Percentiles rank a stretch among this genome's conserved stretches.
Evolutionary conservation across 768 basidiomycete genomes (phyloP).

Genomic region (Jaapia argillacea): DNA sequence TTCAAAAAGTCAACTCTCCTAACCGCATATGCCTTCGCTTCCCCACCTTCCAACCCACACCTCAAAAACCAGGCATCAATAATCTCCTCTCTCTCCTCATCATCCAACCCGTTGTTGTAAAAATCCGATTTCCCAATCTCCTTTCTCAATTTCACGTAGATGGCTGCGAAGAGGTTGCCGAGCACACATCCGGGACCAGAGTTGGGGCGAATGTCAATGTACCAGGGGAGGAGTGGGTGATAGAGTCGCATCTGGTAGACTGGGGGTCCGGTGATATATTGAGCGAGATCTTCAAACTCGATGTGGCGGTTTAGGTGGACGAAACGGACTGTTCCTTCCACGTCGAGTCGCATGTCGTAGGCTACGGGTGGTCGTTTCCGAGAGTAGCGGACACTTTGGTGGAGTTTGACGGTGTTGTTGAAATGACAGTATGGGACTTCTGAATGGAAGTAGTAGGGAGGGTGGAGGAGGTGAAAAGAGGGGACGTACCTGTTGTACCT

Average conservation of each 20-base stretch:
- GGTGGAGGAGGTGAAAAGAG: too few relatives aligned
- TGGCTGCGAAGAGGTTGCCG: slow-evolving; percentile 38
- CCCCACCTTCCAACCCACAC: slow-evolving; percentile 23
- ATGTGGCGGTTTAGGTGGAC: slow-evolving; percentile 31
- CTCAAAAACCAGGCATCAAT: slow-evolving; percentile 34
- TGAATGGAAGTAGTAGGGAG: too few relatives aligned
- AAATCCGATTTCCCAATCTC: slow-evolving; percentile 44
- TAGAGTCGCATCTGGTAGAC: slow-evolving; percentile 41
- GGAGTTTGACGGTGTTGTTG: too few relatives aligned
- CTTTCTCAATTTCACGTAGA: slow-evolving; percentile 31
- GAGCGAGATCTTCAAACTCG: slow-evolving; percentile 40
- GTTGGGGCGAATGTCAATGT: slow-evolving; percentile 41
- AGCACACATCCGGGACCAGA: slow-evolving; percentile 43
- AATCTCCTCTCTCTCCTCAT: slow-evolving; percentile 32
- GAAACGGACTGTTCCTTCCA: slow-evolving; percentile 31
- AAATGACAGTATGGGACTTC: too few relatives aligned
- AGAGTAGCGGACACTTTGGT: too few relatives aligned
- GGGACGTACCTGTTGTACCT: too few relatives aligned
- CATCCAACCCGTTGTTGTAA: slow-evolving; percentile 46
- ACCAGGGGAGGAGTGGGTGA: slow-evolving; percentile 55
- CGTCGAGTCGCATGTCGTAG: slow-evolving; percentile 40
- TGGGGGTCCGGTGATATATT: slow-evolving; percentile 43
- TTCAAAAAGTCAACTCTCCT: slow-evolving; percentile 53
- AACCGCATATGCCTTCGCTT: slow-evolving; percentile 33
- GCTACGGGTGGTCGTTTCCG: slow-evolving; percentile 33